Base-by-base conservation (phyloP, 257 asterid genomes). In the Solanum rostratum region DNA sequence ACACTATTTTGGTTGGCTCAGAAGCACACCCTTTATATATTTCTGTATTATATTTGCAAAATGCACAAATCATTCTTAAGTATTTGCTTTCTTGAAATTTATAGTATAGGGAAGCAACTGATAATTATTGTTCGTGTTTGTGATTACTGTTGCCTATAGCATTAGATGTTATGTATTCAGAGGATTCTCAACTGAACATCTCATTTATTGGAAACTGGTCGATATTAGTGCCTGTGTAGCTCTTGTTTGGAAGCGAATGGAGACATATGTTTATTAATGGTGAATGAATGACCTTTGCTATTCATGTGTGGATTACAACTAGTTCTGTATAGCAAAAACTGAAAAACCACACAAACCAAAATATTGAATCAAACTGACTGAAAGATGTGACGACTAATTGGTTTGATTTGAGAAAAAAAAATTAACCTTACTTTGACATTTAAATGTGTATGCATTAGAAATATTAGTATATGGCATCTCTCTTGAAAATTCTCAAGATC, bases 11-110 rank as follows among this genome's bases (percentile, higher is more conserved):
- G 37, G 22, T 41, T 63, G 76, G 84, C 43, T 60, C 43, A 13
- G 41, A 52, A 82, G 45, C 22, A 43, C 45, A 82, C 46, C 59
- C 29, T 45, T 74, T 24, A 12, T 24, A 10, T 62, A 24, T 82
- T 27, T 52, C 59, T 81, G 84, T 81, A 81, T 59, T 59, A 24
- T 49, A 82, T 82, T 74, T 62, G 57, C 59, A 33, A 39, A 74
- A 18, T 85, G 90, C 86, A 63, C 85, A 84, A 65, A 85, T 54
- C 84, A 82, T 85, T 82, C 49, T 79, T 8, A 22, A 82, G 84
- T 81, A 73, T 80, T 84, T 70, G 62, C 80, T 85, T 81, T 86
- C 37, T 84, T 66, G 84, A 41, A 69, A 73, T 78, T 68, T 76
- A 80, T 82, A 50, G 81, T 52, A 79, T 30, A 49, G 43, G 43